Percentiles rank a stretch among this genome's conserved stretches.
Evolutionary conservation across 75 land plant genomes (phyloP).

Genomic region (Cunninghamia lanceolata): DNA sequence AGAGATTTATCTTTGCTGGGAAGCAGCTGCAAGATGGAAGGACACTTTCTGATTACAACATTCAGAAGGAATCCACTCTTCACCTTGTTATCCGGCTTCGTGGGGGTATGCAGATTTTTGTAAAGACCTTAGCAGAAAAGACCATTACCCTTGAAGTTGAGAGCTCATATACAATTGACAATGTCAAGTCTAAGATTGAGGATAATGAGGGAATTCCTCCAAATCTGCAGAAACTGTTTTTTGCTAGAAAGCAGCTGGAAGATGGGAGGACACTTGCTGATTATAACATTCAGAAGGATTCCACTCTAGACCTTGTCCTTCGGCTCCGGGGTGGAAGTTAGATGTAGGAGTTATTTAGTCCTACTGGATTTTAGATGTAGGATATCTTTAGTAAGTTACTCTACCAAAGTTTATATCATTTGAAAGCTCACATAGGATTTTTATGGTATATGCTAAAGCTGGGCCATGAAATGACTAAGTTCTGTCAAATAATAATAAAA

Average conservation of each 20-base stretch:
- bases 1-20: neutral
- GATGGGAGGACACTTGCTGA: constrained; percentile 16
- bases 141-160: constrained; percentile 21
- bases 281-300: constrained; percentile 23
- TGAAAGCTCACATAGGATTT: no score
- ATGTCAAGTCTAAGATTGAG: constrained; percentile 18
- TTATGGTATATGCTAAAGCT: no score
- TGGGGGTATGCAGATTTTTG: constrained; percentile 18
- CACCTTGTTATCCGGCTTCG: constrained; percentile 8
- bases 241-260: constrained; percentile 22
- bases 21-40: neutral
- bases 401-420: no score
- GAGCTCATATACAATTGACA: constrained; percentile 21
- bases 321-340: neutral
- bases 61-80: neutral
- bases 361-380: no score
- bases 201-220: constrained; percentile 16
- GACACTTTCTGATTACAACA: neutral
- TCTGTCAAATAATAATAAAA: no score
- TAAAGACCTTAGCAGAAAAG: constrained; percentile 14
- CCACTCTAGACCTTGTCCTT: constrained; percentile 13
- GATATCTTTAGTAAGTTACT: no score
- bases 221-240: constrained; percentile 13
- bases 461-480: no score
- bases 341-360: no score